phyloP scores from a whole-genome alignment of 768 basidiomycete species.

The Solioccasus polychromus region DNA sequence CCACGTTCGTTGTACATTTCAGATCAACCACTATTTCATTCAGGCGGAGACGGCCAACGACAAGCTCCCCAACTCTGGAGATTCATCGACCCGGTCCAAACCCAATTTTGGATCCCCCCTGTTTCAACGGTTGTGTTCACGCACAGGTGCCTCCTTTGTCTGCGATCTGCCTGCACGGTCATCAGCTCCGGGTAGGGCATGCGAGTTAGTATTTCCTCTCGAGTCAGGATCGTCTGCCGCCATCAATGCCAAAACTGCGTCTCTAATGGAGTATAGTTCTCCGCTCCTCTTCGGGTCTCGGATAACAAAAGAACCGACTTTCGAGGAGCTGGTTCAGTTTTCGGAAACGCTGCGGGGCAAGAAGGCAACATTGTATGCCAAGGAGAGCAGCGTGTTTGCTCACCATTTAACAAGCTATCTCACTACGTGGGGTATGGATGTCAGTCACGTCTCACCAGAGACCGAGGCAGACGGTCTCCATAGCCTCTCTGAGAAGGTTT shows the following conservation, averaged over 20 bases:
- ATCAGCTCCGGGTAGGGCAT: conserved; percentile 48
- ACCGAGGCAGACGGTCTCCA: conserved; percentile 45
- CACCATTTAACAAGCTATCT: conserved; percentile 92
- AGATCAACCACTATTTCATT: conserved; percentile 50
- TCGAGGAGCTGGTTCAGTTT: conserved; percentile 77
- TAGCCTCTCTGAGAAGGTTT: conserved; percentile 12
- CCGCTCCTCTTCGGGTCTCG: conserved; percentile 48
- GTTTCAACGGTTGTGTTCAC: conserved; percentile 57
- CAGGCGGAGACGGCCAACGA: conserved; percentile 19
- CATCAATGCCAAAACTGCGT: conserved; percentile 36
- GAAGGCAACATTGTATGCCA: conserved; percentile 81
- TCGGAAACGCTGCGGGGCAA: conserved; percentile 80
- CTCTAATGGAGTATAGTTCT: conserved; percentile 47
- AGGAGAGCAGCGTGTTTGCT: conserved; percentile 84
- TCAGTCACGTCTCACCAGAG: conserved; percentile 72
- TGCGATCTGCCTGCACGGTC: conserved; percentile 42
- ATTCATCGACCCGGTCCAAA: conserved; percentile 25
- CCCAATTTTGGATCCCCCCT: conserved; percentile 50
- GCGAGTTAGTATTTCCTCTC: conserved; percentile 63
- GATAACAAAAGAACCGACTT: conserved; percentile 66
- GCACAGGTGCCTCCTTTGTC: conserved; percentile 48
- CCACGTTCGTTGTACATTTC: conserved; percentile 55
- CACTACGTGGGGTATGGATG: conserved; percentile 93
- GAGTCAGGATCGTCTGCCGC: conserved; percentile 53
- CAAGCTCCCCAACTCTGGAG: conserved; percentile 7